Evolutionary conservation across 2,329 filamentous ascomycete genomes (phyloP), one percentile per base, ranked within the genome.

Genomic region (Thermomyces lanuginosus): DNA sequence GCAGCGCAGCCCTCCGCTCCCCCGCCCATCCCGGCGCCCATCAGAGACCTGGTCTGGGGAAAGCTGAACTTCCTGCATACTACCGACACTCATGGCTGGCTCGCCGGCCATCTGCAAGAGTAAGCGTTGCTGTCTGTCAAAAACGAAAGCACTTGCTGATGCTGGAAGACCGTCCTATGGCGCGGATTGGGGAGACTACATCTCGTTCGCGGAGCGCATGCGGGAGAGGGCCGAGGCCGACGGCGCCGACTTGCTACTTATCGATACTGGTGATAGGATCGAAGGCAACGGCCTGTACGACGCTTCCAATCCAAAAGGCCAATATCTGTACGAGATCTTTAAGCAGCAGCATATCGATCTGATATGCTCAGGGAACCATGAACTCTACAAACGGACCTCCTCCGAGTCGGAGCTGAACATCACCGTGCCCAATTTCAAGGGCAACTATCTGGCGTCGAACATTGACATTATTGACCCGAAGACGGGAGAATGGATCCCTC

Each of bases 51-150:
- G 28, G 68, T 72, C 42, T 93, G 84, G 81, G 84, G 79, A n/a
- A 76, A 92, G 49, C 66, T 95, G 45, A 95, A 95, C 62, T 91
- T 92, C 51, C 57, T 98, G n/a, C 84, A 92, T 46, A 95, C 89
- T 1, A 95, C 89, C 21, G 79, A 95, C 49, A 89, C 80, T 4
- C 89, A 95, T 56, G 86, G 89, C 42, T 98, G 89, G 89, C 75
- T 91, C 46, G 82, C 72, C 6, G 89, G 89, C 1, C 89, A 98
- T 61, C 58, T 95, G 4, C 76, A 84, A 59, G 89, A 98, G 75
- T 82, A 60, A 45, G 66, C 26, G 11, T 17, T 22, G 1, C 19
- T 26, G 15, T 10, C 16, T 8, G 16, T n/a, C 10, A 8, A 7
- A 20, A 20, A 10, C 8, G 8, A 7, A 20, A 10, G 7, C 18